phyloP scores from a whole-genome alignment of 371 early-diverging fungal genomes.

The Mucor velutinosus region DNA sequence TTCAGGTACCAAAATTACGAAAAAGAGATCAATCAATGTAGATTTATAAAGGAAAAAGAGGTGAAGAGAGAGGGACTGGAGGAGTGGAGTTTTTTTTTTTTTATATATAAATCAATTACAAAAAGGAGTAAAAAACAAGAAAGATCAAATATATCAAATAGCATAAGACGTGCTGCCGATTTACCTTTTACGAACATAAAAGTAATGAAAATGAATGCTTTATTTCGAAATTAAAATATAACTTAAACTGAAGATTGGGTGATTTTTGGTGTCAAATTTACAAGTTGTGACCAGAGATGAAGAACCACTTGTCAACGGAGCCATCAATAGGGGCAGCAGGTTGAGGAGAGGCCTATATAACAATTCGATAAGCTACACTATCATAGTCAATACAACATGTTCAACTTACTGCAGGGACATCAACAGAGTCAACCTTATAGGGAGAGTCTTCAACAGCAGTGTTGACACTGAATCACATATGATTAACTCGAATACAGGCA shows the following conservation, averaged over 20 bases:
- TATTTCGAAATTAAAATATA: conserved; percentile 4
- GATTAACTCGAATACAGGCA: not conserved
- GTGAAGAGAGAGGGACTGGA: conserved; percentile 13
- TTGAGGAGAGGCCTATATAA: conserved; percentile 35
- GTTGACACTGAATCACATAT: conserved; percentile 57
- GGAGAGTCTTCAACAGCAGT: conserved; percentile 74
- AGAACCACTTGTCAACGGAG: conserved; percentile 97
- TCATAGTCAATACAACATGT: not conserved
- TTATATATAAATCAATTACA: not conserved
- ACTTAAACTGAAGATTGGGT: conserved; percentile 1
- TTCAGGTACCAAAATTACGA: not conserved
- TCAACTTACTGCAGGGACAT: conserved; percentile 68
- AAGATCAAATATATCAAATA: not conserved
- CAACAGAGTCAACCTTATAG: conserved; percentile 63
- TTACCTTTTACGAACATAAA: not conserved
- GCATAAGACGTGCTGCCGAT: not conserved
- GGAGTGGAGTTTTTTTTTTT: not conserved
- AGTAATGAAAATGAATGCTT: not conserved
- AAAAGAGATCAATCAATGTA: not conserved
- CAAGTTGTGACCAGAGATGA: conserved; percentile 81
- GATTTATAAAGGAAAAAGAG: not conserved
- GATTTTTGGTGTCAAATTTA: conserved; percentile 38
- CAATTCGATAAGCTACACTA: not conserved
- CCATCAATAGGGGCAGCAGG: conserved; percentile 68
- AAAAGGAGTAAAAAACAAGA: not conserved